These are phyloP conservation scores for Fusarium nurragi DNA, from an alignment of 2,329 filamentous ascomycete genomes.

Conservation along the genomic window DNA sequence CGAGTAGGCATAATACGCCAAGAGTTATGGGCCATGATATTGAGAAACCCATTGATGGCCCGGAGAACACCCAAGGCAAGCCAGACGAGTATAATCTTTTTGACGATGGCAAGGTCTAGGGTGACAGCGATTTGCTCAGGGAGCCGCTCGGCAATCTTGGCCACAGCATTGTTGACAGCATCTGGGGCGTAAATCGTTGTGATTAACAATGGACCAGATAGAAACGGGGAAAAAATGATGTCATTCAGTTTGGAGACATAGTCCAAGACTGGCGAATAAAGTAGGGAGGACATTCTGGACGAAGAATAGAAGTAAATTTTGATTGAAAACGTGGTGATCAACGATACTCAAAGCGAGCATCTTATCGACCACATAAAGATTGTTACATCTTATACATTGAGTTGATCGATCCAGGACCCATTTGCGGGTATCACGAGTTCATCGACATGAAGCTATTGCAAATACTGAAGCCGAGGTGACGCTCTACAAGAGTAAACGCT, in stretches of 20 bases:
- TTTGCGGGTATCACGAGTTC: background rate
- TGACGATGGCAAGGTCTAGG: conserved; percentile 10
- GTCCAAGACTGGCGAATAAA: conserved; percentile 35
- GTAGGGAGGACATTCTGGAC: conserved; percentile 37
- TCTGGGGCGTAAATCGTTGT: conserved; percentile 27
- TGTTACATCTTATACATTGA: conserved; percentile 4
- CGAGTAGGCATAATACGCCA: conserved; percentile 39
- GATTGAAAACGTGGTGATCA: background rate
- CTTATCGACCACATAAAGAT: background rate
- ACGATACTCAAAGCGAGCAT: background rate
- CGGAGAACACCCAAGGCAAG: conserved; percentile 40
- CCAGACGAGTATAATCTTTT: conserved; percentile 30
- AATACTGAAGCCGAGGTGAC: conserved; percentile 17
- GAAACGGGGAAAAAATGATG: conserved; percentile 28
- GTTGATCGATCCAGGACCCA: background rate
- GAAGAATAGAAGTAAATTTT: background rate
- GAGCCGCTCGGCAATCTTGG: background rate
- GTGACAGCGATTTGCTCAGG: conserved; percentile 8
- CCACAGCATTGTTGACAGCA: conserved; percentile 21
- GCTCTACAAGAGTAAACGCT: background rate
- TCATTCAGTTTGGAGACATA: background rate
- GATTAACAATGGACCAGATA: conserved; percentile 32
- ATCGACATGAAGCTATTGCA: background rate
- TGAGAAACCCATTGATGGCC: conserved; percentile 40
- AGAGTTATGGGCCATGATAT: conserved; percentile 44